phyloP scores from a whole-genome alignment of 345 rosid species.

The Passiflora organensis region DNA sequence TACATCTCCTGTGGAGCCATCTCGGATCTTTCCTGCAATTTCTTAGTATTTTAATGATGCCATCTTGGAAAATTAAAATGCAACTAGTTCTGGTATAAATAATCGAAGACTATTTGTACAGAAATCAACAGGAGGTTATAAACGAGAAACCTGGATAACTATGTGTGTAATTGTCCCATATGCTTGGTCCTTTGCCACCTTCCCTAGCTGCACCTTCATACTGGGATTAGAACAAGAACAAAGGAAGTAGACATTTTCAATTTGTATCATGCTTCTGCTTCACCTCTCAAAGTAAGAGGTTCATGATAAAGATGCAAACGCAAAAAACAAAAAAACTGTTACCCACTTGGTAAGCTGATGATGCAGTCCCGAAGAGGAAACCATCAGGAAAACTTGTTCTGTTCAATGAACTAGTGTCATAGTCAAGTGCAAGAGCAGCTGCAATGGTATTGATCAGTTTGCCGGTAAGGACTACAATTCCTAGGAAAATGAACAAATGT shows the following conservation, averaged over 20 bases:
- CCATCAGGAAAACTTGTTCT: conserved; percentile 14
- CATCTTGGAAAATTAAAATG: not conserved
- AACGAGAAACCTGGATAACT: conserved; percentile 10
- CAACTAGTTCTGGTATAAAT: not conserved
- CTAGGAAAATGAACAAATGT: too few species aligned
- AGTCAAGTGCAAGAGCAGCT: not conserved
- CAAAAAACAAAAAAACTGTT: too few species aligned
- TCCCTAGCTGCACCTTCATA: conserved; percentile 20
- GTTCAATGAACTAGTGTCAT: not conserved
- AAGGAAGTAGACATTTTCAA: not conserved
- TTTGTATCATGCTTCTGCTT: not conserved
- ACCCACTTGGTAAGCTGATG: not conserved
- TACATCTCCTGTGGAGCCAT: conserved; percentile 48
- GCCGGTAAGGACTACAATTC: too few species aligned
- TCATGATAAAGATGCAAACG: not conserved
- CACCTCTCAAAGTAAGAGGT: not conserved
- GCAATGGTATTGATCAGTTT: not conserved
- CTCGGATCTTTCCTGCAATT: conserved; percentile 33
- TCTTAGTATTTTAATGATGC: too few species aligned
- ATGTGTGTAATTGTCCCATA: conserved; percentile 18
- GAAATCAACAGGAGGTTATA: not conserved
- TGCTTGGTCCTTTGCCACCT: conserved; percentile 18
- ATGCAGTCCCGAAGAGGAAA: conserved; percentile 19
- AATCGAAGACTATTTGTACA: not conserved
- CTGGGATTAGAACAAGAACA: not conserved